Evolutionary conservation across 768 basidiomycete genomes (phyloP).

Genomic region (Tricholomella constricta): DNA sequence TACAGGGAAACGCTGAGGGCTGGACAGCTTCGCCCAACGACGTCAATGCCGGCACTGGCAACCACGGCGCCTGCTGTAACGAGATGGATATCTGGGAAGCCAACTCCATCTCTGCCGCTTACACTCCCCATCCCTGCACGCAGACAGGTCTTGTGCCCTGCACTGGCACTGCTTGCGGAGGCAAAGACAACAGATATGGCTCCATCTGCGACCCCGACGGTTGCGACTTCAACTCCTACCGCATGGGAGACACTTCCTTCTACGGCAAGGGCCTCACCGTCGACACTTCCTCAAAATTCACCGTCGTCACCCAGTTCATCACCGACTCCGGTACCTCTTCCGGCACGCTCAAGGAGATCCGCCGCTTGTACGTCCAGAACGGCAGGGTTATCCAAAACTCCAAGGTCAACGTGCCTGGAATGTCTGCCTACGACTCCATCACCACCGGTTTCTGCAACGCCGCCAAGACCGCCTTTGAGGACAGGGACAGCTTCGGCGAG

Average conservation of each 20-base stretch:
- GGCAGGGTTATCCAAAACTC: constrained; percentile 55
- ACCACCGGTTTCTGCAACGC: constrained; percentile 47
- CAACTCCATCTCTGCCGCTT: constrained; percentile 52
- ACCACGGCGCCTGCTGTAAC: constrained; percentile 52
- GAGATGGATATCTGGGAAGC: constrained; percentile 68
- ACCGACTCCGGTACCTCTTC: constrained; percentile 50
- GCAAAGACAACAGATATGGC: constrained; percentile 38
- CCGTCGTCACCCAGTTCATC: no score
- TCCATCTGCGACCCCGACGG: constrained; percentile 57
- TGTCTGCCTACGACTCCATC: no score
- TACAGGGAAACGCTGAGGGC: constrained; percentile 47
- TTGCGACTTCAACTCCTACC: constrained; percentile 66
- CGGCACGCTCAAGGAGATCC: constrained; percentile 54
- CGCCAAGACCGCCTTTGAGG: constrained; percentile 50
- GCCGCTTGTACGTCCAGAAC: constrained; percentile 56
- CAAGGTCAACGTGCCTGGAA: constrained; percentile 47
- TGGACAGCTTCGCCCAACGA: constrained; percentile 41
- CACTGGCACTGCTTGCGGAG: constrained; percentile 41
- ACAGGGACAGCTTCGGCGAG: constrained; percentile 44
- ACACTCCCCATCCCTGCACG: constrained; percentile 55
- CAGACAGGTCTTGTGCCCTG: constrained; percentile 43
- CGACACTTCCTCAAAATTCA: constrained; percentile 53
- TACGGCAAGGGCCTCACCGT: constrained; percentile 49
- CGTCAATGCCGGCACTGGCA: constrained; percentile 48
- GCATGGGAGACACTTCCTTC: no score